Base-by-base conservation (phyloP, 495 filamentous ascomycete species). In the Penicillium flavigenum region DNA sequence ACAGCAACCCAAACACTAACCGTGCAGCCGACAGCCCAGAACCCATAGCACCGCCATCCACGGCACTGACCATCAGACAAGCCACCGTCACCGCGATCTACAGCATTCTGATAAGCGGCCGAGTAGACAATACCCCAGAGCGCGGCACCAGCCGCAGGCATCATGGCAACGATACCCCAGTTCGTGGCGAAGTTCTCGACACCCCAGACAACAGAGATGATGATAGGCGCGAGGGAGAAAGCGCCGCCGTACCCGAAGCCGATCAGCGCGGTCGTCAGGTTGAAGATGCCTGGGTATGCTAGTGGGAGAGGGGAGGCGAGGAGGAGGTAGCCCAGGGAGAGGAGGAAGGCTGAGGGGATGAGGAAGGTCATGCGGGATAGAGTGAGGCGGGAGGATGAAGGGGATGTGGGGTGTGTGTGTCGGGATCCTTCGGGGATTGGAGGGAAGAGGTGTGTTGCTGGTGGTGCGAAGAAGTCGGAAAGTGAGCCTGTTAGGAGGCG, bases 151-250 rank as follows among this genome's bases (percentile, higher is more conserved):
- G 83, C 70, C 2, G 92, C 94, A 9, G 94, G 94, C 47, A 92
- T 87, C 76, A 95, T 89, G 34, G 90, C 90, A 16, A 98, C 86
- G 57, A 97, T 91, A 14, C 94, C 94, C 87, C 93, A 98, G 63
- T 98, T 98, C 3, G 94, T 98, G 57, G 90, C 94, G 70, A 98
- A 98, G 71, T 98, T 98, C 75, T 96, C 90, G 2, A 96, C 91
- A 36, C 94, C 94, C 94, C 94, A 98, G 44, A 98, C 92, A 24
- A 96, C 90, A 51, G 83, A 88, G 61, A 97, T 86, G 58, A 97
- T 88, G 65, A 97, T 96, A 4, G 94, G 94, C 0, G 86, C 84
- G 14, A 98, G 81, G 39, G 85, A 88, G 75, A 98, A 98, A 39
- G 89, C 83, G 26, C 91, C 91, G 45, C 94, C 94, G 66, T 98